phyloP scores from a whole-genome alignment of 2,329 filamentous ascomycete species.

The Penicillium sp. region DNA sequence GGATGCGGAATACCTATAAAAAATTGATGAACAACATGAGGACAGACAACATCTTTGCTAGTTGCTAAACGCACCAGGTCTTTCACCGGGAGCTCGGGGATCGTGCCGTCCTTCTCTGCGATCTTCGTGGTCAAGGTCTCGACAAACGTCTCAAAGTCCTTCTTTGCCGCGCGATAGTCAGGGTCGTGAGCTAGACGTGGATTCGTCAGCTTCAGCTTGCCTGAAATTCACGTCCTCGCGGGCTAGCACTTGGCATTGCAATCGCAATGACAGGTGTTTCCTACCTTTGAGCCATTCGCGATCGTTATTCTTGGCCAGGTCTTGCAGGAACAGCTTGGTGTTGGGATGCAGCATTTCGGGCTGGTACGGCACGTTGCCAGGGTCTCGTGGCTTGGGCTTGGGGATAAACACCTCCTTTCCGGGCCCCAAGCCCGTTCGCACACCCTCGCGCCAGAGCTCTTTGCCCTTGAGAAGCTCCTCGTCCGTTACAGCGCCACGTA shows the following conservation, averaged over 20 bases:
- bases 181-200: constrained; percentile 68
- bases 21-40: background rate
- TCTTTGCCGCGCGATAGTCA: constrained; percentile 75
- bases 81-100: constrained; percentile 83
- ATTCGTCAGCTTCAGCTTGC: constrained; percentile 12
- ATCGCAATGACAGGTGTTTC: background rate
- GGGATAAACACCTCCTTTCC: constrained; percentile 65
- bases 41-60: background rate
- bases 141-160: constrained; percentile 81
- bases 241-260: background rate
- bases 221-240: background rate
- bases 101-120: constrained; percentile 73
- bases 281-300: constrained; percentile 66
- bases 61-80: constrained; percentile 62
- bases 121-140: constrained; percentile 72
- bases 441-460: constrained; percentile 61
- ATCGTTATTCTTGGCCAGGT: constrained; percentile 64
- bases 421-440: constrained; percentile 59
- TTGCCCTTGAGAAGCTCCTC: constrained; percentile 41
- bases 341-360: constrained; percentile 65
- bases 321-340: constrained; percentile 63
- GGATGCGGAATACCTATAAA: constrained; percentile 74
- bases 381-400: constrained; percentile 64
- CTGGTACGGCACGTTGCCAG: constrained; percentile 61
- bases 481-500: constrained; percentile 8